A percentile compares a stretch with the other conserved stretches of the same genome.
phyloP scores from a whole-genome alignment of 2,329 filamentous ascomycete genomes.

The Neopestalotiopsis sp. region DNA sequence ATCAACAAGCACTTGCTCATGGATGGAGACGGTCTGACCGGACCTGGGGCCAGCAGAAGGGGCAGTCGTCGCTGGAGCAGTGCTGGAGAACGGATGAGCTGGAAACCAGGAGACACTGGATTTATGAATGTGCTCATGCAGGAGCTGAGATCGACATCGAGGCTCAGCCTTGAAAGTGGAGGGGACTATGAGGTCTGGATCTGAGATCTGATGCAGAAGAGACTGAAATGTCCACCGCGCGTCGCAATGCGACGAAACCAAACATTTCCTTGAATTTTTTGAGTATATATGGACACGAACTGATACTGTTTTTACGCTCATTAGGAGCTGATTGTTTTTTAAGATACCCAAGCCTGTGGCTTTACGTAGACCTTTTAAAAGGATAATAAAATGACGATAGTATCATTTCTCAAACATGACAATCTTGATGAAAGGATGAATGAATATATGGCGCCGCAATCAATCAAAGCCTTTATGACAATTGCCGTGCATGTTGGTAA shows the following conservation, averaged over 20 bases:
- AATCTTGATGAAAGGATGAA: too few species aligned
- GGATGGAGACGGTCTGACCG: not conserved
- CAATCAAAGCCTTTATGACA: not conserved
- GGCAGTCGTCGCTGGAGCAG: conserved; percentile 10
- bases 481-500: not conserved
- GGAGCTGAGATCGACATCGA: not conserved
- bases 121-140: conserved; percentile 11
- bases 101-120: conserved; percentile 6
- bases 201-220: not conserved
- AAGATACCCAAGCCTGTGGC: not conserved
- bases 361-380: conserved; percentile 4
- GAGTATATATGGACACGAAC: not conserved
- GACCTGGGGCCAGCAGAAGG: not conserved
- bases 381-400: not conserved
- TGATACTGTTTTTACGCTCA: not conserved
- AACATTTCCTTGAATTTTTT: not conserved
- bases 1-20: not conserved
- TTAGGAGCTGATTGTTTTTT: not conserved
- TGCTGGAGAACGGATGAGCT: conserved; percentile 7
- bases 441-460: too few species aligned
- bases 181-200: not conserved
- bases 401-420: not conserved
- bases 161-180: conserved; percentile 10
- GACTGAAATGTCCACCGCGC: not conserved
- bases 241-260: not conserved